Evolutionary conservation across 768 basidiomycete species (phyloP).

Genomic region (Boletus rubropictus): DNA sequence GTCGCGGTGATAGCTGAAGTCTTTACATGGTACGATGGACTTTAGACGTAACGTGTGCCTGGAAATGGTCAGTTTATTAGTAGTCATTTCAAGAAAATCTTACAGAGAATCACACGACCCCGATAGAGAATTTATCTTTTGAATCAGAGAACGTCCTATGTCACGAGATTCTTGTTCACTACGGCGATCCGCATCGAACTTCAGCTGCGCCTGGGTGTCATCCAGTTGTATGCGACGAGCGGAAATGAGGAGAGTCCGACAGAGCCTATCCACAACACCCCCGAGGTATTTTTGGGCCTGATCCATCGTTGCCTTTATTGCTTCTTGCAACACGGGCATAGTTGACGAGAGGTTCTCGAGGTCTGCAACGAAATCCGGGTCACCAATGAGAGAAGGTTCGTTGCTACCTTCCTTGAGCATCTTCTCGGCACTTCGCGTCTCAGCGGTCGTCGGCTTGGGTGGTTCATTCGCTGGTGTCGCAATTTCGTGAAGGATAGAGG

Average conservation of each 20-base stretch:
- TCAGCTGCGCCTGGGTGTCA: constrained; percentile 12
- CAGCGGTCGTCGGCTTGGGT: constrained; percentile 9
- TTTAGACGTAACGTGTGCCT: constrained; percentile 17
- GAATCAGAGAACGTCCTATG: constrained; percentile 7
- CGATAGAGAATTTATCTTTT: constrained; percentile 18
- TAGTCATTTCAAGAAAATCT: background rate
- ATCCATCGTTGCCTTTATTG: constrained; percentile 6
- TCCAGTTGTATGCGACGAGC: constrained; percentile 16
- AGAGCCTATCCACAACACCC: constrained; percentile 15
- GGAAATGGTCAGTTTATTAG: background rate
- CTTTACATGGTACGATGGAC: background rate
- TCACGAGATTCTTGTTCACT: constrained; percentile 17
- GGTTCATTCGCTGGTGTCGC: background rate
- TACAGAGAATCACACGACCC: constrained; percentile 15
- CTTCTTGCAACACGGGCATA: constrained; percentile 17
- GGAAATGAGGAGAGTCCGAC: constrained; percentile 8
- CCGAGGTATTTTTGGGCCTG: constrained; percentile 19
- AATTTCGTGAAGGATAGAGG: constrained; percentile 13
- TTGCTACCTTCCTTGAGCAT: constrained; percentile 21
- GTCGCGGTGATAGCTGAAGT: background rate
- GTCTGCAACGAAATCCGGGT: constrained; percentile 21
- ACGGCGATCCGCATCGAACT: constrained; percentile 8
- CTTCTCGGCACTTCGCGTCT: constrained; percentile 12
- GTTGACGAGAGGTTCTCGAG: constrained; percentile 12
- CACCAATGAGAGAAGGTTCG: constrained; percentile 17